phyloP scores from a whole-genome alignment of 306 rosid species.

The Trifolium repens region DNA sequence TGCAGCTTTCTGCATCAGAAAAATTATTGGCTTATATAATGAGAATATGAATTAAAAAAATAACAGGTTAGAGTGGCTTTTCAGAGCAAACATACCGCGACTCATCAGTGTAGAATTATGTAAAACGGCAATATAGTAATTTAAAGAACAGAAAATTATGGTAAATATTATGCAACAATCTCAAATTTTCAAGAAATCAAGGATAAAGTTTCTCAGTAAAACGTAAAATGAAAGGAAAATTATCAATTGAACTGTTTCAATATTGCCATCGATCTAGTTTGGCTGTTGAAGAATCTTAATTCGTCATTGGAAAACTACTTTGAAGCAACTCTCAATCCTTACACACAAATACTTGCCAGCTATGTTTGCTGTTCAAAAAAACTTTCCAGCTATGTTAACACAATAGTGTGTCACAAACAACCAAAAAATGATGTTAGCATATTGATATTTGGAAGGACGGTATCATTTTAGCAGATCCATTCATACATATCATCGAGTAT shows the following conservation, averaged over 20 bases:
- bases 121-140: neutral
- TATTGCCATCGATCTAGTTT: neutral
- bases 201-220: conserved; percentile 1
- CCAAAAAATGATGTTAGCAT: neutral
- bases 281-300: conserved; percentile 6
- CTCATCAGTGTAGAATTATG: conserved; percentile 23
- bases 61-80: conserved; percentile 21
- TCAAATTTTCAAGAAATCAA: conserved; percentile 23
- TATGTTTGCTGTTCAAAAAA: too few species aligned
- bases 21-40: conserved; percentile 34
- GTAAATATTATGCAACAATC: conserved; percentile 6
- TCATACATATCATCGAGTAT: too few species aligned
- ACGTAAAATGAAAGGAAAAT: conserved; percentile 12
- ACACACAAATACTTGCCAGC: too few species aligned
- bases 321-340: conserved; percentile 19
- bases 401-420: conserved; percentile 15
- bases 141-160: conserved; percentile 17
- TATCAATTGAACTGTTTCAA: conserved; percentile 2
- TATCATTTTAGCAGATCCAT: too few species aligned
- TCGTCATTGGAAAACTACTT: conserved; percentile 26
- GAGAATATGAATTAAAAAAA: conserved; percentile 33
- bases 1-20: conserved; percentile 78
- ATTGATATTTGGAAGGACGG: conserved; percentile 25
- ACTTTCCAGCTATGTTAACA: conserved; percentile 24
- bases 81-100: conserved; percentile 10